A percentile compares a stretch with the other conserved stretches of the same genome.
phyloP scores from a whole-genome alignment of 2,329 filamentous ascomycete species.

The Pseudogymnoascus sp. region DNA sequence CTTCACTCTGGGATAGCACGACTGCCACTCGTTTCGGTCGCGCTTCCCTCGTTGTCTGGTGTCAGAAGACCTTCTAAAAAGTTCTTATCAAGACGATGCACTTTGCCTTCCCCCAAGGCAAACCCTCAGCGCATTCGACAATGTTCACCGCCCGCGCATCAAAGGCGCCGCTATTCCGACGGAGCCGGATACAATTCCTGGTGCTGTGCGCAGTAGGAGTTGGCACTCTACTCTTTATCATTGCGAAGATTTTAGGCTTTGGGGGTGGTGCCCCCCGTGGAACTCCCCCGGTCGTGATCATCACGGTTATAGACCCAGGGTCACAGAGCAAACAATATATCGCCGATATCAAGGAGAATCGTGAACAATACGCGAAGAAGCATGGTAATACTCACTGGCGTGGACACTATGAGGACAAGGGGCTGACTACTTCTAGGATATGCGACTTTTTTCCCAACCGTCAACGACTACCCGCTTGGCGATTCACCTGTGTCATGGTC shows the following conservation, averaged over 20 bases:
- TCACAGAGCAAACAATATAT: slow-evolving; percentile 58
- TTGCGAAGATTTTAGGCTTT: slow-evolving; percentile 33
- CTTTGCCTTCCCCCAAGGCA: slow-evolving; percentile 80
- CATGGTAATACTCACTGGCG: slow-evolving; percentile 55
- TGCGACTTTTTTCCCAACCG: slow-evolving; percentile 68
- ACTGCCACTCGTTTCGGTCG: slow-evolving; percentile 11
- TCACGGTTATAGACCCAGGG: slow-evolving; percentile 68
- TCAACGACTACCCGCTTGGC: slow-evolving; percentile 64
- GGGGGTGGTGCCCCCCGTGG: slow-evolving; percentile 38
- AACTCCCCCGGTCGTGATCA: slow-evolving; percentile 60
- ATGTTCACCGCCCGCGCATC: slow-evolving; percentile 58
- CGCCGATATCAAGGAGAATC: slow-evolving; percentile 68
- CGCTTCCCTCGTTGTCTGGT: neutral
- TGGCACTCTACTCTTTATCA: slow-evolving; percentile 46
- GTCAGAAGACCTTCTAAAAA: neutral
- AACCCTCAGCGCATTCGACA: slow-evolving; percentile 61
- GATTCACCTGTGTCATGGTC: slow-evolving; percentile 58
- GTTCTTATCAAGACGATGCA: slow-evolving; percentile 52
- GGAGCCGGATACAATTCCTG: slow-evolving; percentile 52
- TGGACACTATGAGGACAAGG: slow-evolving; percentile 4
- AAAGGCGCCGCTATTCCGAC: slow-evolving; percentile 45
- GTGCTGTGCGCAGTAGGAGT: slow-evolving; percentile 35
- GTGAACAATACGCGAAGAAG: slow-evolving; percentile 71
- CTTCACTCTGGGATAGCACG: neutral
- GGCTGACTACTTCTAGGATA: slow-evolving; percentile 54